Evolutionary conservation across 208 protist genomes (phyloP).

Genomic region (Angomonas ambiguus): DNA sequence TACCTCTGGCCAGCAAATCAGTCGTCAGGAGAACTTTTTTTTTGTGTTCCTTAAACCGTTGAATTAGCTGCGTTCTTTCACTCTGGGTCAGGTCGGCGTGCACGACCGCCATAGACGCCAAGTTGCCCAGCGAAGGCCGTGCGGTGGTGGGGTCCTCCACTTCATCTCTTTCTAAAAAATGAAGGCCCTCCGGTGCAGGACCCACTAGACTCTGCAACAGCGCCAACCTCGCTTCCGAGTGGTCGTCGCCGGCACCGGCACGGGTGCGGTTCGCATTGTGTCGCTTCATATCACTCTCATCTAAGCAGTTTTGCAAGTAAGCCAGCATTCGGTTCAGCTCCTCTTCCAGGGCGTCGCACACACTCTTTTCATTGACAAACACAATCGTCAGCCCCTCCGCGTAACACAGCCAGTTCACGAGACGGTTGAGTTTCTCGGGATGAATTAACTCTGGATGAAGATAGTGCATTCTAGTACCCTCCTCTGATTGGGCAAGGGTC

Average conservation of each 20-base stretch:
- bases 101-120: slow-evolving; percentile 66
- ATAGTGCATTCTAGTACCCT: not conserved
- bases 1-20: slow-evolving; percentile 91
- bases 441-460: slow-evolving; percentile 36
- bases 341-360: slow-evolving; percentile 67
- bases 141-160: slow-evolving; percentile 6
- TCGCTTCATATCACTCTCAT: slow-evolving; percentile 31
- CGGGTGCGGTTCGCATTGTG: slow-evolving; percentile 9
- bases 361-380: slow-evolving; percentile 71
- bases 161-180: slow-evolving; percentile 2
- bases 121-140: slow-evolving; percentile 25
- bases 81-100: slow-evolving; percentile 72
- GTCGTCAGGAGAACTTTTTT: slow-evolving; percentile 97
- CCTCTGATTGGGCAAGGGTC: not conserved
- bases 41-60: slow-evolving; percentile 91
- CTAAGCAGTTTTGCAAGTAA: slow-evolving; percentile 35
- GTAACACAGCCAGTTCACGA: slow-evolving; percentile 71
- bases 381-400: slow-evolving; percentile 51
- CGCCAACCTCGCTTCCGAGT: not conserved
- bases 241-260: not conserved
- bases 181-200: slow-evolving; percentile 11
- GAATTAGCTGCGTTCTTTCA: slow-evolving; percentile 94
- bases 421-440: slow-evolving; percentile 63
- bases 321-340: slow-evolving; percentile 54
- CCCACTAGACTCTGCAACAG: not conserved